Evolutionary conservation across 352 stramenopile genomes (phyloP).

Genomic region (Phytopythium chamaehyphon): DNA sequence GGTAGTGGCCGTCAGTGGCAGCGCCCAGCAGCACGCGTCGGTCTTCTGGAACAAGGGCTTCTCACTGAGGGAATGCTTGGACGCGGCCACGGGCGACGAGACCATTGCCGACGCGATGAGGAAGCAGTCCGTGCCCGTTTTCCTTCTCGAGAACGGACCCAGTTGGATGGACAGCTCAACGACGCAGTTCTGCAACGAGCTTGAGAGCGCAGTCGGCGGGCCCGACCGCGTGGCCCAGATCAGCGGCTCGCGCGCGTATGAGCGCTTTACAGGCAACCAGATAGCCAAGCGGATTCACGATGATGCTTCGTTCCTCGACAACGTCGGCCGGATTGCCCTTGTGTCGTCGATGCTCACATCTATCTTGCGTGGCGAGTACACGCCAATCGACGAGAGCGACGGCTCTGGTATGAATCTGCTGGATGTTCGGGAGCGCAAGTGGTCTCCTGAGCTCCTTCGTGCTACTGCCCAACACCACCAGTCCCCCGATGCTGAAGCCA

Average conservation of each 20-base stretch:
- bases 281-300: slow-evolving; percentile 57
- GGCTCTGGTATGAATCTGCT: slow-evolving; percentile 84
- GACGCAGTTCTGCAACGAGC: slow-evolving; percentile 37
- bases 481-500: slow-evolving; percentile 12
- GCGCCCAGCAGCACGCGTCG: slow-evolving; percentile 80
- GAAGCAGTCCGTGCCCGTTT: slow-evolving; percentile 25
- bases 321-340: slow-evolving; percentile 42
- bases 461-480: slow-evolving; percentile 26
- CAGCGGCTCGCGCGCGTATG: slow-evolving; percentile 75
- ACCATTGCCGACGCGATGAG: slow-evolving; percentile 21
- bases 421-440: slow-evolving; percentile 51
- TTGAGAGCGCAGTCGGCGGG: slow-evolving; percentile 61
- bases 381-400: slow-evolving; percentile 74
- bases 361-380: slow-evolving; percentile 56
- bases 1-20: slow-evolving; percentile 62
- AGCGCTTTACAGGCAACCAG: slow-evolving; percentile 82
- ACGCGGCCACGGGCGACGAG: slow-evolving; percentile 11
- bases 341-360: slow-evolving; percentile 78
- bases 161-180: slow-evolving; percentile 88
- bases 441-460: slow-evolving; percentile 45
- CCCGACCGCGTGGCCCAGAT: slow-evolving; percentile 54
- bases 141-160: slow-evolving; percentile 56
- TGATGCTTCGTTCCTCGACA: slow-evolving; percentile 36
- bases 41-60: slow-evolving; percentile 72
- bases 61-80: slow-evolving; percentile 27